phyloP scores from a whole-genome alignment of 2,329 filamentous ascomycete species.

The Aureobasidium sp. region DNA sequence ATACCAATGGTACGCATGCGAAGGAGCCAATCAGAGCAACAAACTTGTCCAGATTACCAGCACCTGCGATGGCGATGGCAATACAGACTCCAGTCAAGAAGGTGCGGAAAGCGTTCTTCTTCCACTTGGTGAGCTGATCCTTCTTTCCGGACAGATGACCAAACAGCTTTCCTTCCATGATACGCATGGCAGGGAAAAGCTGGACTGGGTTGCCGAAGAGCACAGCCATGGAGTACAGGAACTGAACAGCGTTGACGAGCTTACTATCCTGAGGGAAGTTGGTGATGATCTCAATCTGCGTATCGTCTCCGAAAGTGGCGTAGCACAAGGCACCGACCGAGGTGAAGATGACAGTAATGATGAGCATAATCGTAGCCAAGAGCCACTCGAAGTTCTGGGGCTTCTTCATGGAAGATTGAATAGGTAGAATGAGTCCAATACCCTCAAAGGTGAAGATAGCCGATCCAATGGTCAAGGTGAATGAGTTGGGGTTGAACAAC shows the following conservation, averaged over 20 bases:
- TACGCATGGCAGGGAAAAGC: constrained; percentile 64
- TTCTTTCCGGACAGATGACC: constrained; percentile 59
- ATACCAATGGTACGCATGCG: constrained; percentile 66
- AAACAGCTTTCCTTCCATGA: constrained; percentile 60
- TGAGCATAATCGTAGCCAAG: constrained; percentile 59
- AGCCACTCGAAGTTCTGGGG: constrained; percentile 59
- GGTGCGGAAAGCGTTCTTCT: constrained; percentile 61
- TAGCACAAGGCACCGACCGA: constrained; percentile 66
- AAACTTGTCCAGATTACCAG: constrained; percentile 63
- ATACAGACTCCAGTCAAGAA: constrained; percentile 50
- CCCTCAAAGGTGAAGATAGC: constrained; percentile 74
- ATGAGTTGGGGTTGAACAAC: constrained; percentile 60
- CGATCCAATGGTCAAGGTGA: constrained; percentile 62
- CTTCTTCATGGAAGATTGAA: constrained; percentile 65
- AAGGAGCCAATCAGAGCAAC: constrained; percentile 65
- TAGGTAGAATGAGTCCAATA: constrained; percentile 67
- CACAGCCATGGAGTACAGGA: constrained; percentile 64
- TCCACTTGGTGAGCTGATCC: constrained; percentile 59
- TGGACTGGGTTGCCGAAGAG: constrained; percentile 65
- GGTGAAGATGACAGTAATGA: constrained; percentile 65
- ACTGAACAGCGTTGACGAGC: constrained; percentile 66
- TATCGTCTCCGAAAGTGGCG: constrained; percentile 60
- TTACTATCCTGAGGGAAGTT: constrained; percentile 63
- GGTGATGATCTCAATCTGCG: constrained; percentile 65
- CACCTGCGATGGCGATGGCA: constrained; percentile 53